Percentiles rank a stretch among this genome's conserved stretches.
phyloP scores from a whole-genome alignment of 371 early-diverging fungal species.

The Blastocladiella emersonii region DNA sequence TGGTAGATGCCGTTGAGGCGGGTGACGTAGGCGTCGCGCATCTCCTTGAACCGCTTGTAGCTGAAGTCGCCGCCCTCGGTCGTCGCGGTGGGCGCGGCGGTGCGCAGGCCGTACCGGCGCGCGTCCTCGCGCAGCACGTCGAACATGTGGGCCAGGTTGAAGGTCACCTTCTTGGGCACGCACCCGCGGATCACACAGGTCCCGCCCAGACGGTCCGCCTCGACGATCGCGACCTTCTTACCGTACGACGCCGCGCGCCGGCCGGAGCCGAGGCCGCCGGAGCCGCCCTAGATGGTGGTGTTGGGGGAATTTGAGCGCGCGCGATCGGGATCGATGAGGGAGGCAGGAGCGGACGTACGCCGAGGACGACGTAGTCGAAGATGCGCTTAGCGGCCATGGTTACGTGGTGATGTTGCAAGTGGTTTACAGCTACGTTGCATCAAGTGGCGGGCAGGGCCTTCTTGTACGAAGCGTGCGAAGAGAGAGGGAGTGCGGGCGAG shows the following conservation, averaged over 20 bases:
- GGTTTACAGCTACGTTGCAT: too few relatives aligned
- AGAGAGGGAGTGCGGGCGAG: too few relatives aligned
- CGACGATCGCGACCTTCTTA: conserved; percentile 82
- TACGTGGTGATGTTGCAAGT: background rate
- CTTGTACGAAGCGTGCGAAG: too few relatives aligned
- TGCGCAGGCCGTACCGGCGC: conserved; percentile 70
- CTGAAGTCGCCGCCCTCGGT: background rate
- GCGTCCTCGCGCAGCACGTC: conserved; percentile 72
- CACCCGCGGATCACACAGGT: conserved; percentile 75
- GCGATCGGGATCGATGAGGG: background rate
- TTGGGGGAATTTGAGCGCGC: conserved; percentile 9
- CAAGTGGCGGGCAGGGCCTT: too few relatives aligned
- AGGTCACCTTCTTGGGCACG: conserved; percentile 98
- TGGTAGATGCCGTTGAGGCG: conserved; percentile 94
- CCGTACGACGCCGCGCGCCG: conserved; percentile 84
- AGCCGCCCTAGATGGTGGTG: conserved; percentile 21
- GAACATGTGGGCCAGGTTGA: conserved; percentile 73
- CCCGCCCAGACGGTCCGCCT: conserved; percentile 74
- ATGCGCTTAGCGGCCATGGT: conserved; percentile 22
- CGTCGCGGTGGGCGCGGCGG: conserved; percentile 13
- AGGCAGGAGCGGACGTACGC: conserved; percentile 25
- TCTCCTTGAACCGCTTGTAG: conserved; percentile 48
- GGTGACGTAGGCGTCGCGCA: conserved; percentile 89
- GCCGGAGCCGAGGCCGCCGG: conserved; percentile 73
- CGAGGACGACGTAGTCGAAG: conserved; percentile 84